Evolutionary conservation across 202 grass and related monocot species (phyloP).

Genomic region (Schoenoplectus tabernaemontani): DNA sequence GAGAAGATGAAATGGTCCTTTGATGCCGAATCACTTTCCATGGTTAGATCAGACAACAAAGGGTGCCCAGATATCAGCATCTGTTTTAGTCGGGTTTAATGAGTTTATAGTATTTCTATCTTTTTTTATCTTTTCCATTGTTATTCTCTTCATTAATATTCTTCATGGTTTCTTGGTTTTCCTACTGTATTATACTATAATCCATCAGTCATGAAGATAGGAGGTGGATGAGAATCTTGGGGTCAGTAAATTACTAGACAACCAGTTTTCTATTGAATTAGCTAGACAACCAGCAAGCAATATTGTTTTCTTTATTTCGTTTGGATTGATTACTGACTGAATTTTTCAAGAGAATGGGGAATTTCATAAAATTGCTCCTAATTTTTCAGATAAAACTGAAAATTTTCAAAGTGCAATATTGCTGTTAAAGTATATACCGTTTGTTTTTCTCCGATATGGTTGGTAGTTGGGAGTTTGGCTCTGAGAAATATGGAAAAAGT

Average conservation of each 20-base stretch:
- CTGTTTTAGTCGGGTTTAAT: constrained; percentile 4
- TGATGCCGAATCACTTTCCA: constrained; percentile 3
- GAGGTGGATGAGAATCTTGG: too few relatives aligned
- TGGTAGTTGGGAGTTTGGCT: background rate
- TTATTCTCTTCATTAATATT: too few relatives aligned
- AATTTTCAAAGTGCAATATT: background rate
- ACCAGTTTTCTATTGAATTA: too few relatives aligned
- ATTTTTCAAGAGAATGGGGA: too few relatives aligned
- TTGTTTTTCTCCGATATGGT: background rate
- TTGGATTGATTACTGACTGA: too few relatives aligned
- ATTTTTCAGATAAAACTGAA: background rate
- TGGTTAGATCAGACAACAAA: background rate
- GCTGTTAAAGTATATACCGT: background rate
- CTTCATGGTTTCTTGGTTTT: background rate
- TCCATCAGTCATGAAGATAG: too few relatives aligned
- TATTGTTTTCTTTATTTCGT: too few relatives aligned
- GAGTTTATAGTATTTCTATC: background rate
- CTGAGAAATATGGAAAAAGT: background rate
- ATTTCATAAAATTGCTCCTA: too few relatives aligned
- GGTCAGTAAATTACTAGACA: too few relatives aligned
- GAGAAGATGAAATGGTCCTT: constrained; percentile 3
- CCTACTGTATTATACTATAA: background rate
- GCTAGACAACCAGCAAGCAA: too few relatives aligned
- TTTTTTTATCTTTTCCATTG: background rate
- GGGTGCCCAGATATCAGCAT: constrained; percentile 12